Percentiles rank a stretch among this genome's conserved stretches.
These are phyloP conservation scores for Russula virescens DNA, from an alignment of 768 basidiomycete species.

Conservation along the genomic window DNA sequence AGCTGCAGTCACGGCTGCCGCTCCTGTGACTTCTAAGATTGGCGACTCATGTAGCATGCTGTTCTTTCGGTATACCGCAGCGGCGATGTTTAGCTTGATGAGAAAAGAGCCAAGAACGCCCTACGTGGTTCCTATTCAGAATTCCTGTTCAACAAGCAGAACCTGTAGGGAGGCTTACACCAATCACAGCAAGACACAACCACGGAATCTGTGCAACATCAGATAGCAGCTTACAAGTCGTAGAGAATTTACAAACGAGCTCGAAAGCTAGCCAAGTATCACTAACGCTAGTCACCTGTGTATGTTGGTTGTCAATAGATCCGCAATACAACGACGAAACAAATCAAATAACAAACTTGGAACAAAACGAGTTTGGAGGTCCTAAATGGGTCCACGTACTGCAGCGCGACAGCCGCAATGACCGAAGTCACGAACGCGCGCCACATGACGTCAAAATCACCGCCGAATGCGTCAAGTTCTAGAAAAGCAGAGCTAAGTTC, in stretches of 20 bases:
- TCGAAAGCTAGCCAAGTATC: conserved; percentile 70
- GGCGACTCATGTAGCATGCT: conserved; percentile 56
- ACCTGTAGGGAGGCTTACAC: conserved; percentile 36
- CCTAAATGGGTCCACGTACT: conserved; percentile 81
- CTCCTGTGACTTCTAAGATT: conserved; percentile 55
- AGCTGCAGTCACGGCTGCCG: conserved; percentile 62
- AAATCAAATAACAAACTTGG: conserved; percentile 41
- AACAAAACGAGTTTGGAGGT: conserved; percentile 80
- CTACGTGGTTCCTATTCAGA: conserved; percentile 31
- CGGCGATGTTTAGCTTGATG: conserved; percentile 59
- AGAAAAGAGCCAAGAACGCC: conserved; percentile 60
- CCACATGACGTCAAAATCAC: conserved; percentile 76
- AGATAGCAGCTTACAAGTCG: conserved; percentile 2
- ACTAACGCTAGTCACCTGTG: conserved; percentile 49
- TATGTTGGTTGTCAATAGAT: not conserved
- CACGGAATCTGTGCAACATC: conserved; percentile 54
- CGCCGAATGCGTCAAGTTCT: conserved; percentile 65
- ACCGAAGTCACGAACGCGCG: conserved; percentile 86
- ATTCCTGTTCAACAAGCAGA: conserved; percentile 2
- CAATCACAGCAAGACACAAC: conserved; percentile 55
- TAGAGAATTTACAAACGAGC: conserved; percentile 39
- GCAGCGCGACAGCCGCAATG: conserved; percentile 77
- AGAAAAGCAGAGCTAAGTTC: not conserved
- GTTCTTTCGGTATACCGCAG: conserved; percentile 55
- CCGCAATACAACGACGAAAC: not conserved